These are phyloP conservation scores for Peterozyma toletana DNA, from an alignment of 805 yeast genomes.

Conservation along the genomic window DNA sequence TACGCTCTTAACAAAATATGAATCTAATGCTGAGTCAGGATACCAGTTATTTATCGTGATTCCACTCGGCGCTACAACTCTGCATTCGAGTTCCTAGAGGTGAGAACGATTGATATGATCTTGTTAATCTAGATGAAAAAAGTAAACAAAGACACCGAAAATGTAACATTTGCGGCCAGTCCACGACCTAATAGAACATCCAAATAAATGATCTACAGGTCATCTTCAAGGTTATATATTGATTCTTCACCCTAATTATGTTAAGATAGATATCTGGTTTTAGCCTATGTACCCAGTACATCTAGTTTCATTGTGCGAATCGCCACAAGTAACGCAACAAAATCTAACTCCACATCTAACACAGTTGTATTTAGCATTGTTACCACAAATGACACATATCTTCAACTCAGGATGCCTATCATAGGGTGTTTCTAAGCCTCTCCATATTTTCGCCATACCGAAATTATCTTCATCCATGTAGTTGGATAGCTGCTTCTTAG, in stretches of 20 bases:
- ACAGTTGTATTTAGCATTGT: constrained; percentile 31
- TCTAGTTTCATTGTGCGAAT: constrained; percentile 35
- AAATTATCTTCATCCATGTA: constrained; percentile 33
- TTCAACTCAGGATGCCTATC: constrained; percentile 26
- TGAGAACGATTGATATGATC: too few relatives aligned
- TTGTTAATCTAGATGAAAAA: too few relatives aligned
- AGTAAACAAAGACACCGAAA: too few relatives aligned
- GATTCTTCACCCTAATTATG: background rate
- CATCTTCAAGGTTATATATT: background rate
- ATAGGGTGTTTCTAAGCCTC: constrained; percentile 21
- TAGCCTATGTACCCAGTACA: constrained; percentile 22
- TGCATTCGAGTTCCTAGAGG: too few relatives aligned
- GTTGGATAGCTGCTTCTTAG: constrained; percentile 32
- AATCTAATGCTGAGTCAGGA: too few relatives aligned
- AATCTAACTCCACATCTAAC: constrained; percentile 32
- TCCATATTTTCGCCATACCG: constrained; percentile 19
- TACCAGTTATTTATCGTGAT: too few relatives aligned
- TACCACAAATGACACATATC: constrained; percentile 39
- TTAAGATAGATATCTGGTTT: background rate
- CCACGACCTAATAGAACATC: background rate
- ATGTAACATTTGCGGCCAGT: too few relatives aligned
- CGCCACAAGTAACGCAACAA: constrained; percentile 32
- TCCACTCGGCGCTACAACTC: too few relatives aligned
- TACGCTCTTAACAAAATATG: too few relatives aligned
- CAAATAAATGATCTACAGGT: background rate